Evolutionary conservation across 495 filamentous ascomycete genomes (phyloP).

Genomic region (Astrothelium subdiscretum): DNA sequence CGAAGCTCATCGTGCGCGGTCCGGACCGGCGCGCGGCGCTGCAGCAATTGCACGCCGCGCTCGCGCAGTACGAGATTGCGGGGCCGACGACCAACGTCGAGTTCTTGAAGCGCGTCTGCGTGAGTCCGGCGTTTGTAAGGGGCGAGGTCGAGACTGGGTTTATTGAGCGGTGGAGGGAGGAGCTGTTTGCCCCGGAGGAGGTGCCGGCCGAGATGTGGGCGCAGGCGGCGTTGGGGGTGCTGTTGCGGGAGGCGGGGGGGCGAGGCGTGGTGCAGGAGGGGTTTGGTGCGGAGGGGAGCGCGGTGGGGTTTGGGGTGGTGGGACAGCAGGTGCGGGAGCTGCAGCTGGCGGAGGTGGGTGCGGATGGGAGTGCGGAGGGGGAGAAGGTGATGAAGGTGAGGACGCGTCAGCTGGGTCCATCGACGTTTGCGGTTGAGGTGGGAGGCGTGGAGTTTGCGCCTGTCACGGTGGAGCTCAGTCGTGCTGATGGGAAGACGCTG

Average conservation of each 20-base stretch:
- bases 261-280: background rate
- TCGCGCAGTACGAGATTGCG: conserved; percentile 85
- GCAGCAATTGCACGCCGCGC: conserved; percentile 65
- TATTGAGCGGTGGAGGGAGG: conserved; percentile 73
- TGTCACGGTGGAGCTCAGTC: conserved; percentile 5
- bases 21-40: conserved; percentile 67
- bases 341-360: conserved; percentile 39
- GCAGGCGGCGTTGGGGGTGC: conserved; percentile 66
- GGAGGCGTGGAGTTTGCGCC: conserved; percentile 16
- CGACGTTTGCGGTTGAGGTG: conserved; percentile 54
- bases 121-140: conserved; percentile 66
- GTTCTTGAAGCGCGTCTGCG: conserved; percentile 79
- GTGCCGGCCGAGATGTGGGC: conserved; percentile 38
- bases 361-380: conserved; percentile 29
- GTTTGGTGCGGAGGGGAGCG: conserved; percentile 12
- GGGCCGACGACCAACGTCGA: conserved; percentile 93
- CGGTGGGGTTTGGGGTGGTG: conserved; percentile 40
- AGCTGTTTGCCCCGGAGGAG: conserved; percentile 30
- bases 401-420: conserved; percentile 51
- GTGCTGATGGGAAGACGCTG: conserved; percentile 25
- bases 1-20: conserved; percentile 90
- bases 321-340: conserved; percentile 32
- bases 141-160: conserved; percentile 94
- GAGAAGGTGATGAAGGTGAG: background rate
- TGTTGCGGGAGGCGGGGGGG: conserved; percentile 36